Base-by-base conservation (phyloP, 257 asterid species). In the Sherardia arvensis region DNA sequence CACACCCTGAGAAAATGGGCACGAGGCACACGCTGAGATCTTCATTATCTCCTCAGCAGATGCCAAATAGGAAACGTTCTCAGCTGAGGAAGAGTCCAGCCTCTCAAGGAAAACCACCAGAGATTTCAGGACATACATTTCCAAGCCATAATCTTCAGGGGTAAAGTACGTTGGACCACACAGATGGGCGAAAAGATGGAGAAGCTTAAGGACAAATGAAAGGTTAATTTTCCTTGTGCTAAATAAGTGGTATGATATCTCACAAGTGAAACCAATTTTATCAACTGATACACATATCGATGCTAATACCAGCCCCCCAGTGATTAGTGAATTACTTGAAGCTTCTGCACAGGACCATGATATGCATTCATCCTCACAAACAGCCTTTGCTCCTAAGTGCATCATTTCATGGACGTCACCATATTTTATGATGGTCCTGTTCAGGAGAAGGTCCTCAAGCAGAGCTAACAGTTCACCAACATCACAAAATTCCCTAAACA, bases 261-360 rank as follows among this genome's bases (percentile, higher is more conserved):
- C 99, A 76, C 96, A 85, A 73, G 90, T 61, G 70, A 84, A 83
- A 70, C 90, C 91, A 72, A 87, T 66, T 49, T 81, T 82, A 75
- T 80, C 86, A 68, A 83, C 60, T n/a, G 90, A 86, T 4, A 72
- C 71, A 79, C 96, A 90, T 54, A 93, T 49, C 34, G 88, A 84
- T 48, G 96, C 96, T 58, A 93, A 76, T 27, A 93, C 59, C 70
- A 81, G 73, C 8, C 78, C 93, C 26, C 87, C 93, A 34, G 83
- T 88, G 59, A 83, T 71, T 76, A 84, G 74, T 65, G 77, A 82
- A 56, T 75, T 66, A 73, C 76, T 60, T 18, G 96, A 78, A 63
- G 90, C 97, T 28, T 57, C 74, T 70, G 76, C 77, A 70, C 70
- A 71, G 40, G 77, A 81, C 76, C 84, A 75, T 38, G 57, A 54